Percentiles rank a stretch among this genome's conserved stretches.
Conservation (phyloP, 177 flowering plant genomes). For the Vitis hybrid region DNA sequence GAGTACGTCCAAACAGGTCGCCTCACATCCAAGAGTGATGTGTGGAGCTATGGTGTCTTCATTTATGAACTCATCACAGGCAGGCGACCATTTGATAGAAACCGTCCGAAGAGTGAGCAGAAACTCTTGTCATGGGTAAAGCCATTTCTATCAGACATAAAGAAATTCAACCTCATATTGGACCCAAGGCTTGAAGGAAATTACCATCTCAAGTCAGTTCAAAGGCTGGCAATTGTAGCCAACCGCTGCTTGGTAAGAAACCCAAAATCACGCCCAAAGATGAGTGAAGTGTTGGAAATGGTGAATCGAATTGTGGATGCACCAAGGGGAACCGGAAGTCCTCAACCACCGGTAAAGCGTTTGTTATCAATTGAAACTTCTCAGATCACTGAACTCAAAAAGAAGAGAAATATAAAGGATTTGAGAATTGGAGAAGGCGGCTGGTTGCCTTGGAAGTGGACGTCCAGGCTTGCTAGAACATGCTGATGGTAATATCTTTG, state of each 20-base stretch:
- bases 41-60: slow-evolving; percentile 57
- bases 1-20: slow-evolving; percentile 51
- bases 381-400: slow-evolving; percentile 1
- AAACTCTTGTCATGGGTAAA: slow-evolving; percentile 50
- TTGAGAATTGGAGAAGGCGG: slow-evolving; percentile 29
- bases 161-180: slow-evolving; percentile 31
- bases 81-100: slow-evolving; percentile 40
- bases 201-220: slow-evolving; percentile 29
- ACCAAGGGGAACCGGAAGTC: slow-evolving; percentile 16
- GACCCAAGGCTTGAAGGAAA: slow-evolving; percentile 44
- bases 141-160: slow-evolving; percentile 37
- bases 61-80: slow-evolving; percentile 55
- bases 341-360: slow-evolving; percentile 30
- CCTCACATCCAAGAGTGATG: slow-evolving; percentile 44
- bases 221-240: slow-evolving; percentile 36
- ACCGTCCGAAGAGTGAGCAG: slow-evolving; percentile 45
- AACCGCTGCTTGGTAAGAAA: slow-evolving; percentile 36
- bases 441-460: slow-evolving; percentile 39
- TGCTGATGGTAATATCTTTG: slow-evolving; percentile 16
- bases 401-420: slow-evolving; percentile 35
- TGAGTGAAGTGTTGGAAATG: slow-evolving; percentile 56
- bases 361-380: slow-evolving; percentile 14
- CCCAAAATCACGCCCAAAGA: slow-evolving; percentile 47
- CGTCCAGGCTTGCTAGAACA: slow-evolving; percentile 36
- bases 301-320: slow-evolving; percentile 29